Percentiles rank a stretch among this genome's conserved stretches.
These are phyloP conservation scores for Penicillium thymicola DNA, from an alignment of 2,329 filamentous ascomycete species.

Conservation along the genomic window DNA sequence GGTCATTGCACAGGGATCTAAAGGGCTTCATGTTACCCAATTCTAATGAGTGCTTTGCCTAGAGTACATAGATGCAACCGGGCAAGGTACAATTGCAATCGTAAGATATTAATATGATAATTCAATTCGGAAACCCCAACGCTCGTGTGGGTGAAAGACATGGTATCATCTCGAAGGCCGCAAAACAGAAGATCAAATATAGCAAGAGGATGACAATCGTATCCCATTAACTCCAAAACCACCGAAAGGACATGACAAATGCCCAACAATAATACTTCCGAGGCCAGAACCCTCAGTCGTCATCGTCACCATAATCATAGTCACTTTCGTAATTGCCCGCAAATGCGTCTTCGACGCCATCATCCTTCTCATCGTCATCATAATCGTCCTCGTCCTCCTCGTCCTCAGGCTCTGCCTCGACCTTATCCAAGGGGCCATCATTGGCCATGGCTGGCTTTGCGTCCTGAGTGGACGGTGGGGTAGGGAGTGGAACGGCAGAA, in stretches of 20 bases:
- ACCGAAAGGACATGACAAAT: not conserved
- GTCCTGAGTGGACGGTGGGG: not conserved
- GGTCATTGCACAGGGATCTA: not conserved
- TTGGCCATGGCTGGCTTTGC: not conserved
- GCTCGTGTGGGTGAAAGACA: not conserved
- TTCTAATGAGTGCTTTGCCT: not conserved
- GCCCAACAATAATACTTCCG: not conserved
- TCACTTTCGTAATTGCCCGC: slow-evolving; percentile 29
- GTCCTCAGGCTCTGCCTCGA: not conserved
- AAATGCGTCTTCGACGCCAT: slow-evolving; percentile 34
- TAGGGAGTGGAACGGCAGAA: not conserved
- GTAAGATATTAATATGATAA: not conserved
- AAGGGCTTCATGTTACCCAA: not conserved
- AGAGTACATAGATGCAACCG: not conserved
- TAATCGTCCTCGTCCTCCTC: slow-evolving; percentile 31
- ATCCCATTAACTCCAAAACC: not conserved
- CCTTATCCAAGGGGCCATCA: not conserved
- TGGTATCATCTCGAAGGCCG: slow-evolving; percentile 9
- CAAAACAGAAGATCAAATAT: not conserved
- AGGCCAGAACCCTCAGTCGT: slow-evolving; percentile 14
- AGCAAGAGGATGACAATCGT: not conserved
- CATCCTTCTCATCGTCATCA: slow-evolving; percentile 32
- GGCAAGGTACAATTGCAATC: not conserved
- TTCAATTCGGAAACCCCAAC: slow-evolving; percentile 1
- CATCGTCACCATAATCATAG: slow-evolving; percentile 18